A percentile compares a stretch with the other conserved stretches of the same genome.
Evolutionary conservation across 208 protist species (phyloP).

Genomic region (Dictyostelium gargantuum): DNA sequence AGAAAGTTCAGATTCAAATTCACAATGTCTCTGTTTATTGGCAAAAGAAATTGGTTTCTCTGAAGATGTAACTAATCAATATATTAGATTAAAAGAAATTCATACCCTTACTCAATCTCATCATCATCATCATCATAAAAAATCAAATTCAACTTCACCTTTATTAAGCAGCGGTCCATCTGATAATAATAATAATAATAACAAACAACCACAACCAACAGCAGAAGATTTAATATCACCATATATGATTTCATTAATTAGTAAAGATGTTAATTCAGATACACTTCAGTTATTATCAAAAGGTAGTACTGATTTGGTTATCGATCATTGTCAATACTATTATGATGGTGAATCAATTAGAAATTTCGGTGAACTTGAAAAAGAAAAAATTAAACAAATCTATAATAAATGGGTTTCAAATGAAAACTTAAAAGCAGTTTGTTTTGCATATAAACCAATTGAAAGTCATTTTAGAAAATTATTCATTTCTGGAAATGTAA

Average conservation of each 20-base stretch:
- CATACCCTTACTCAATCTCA: slow-evolving; percentile 68
- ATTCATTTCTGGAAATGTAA: slow-evolving; percentile 16
- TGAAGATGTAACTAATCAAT: slow-evolving; percentile 64
- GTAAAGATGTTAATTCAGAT: slow-evolving; percentile 39
- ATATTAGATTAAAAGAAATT: slow-evolving; percentile 71
- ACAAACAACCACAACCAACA: neutral
- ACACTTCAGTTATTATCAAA: slow-evolving; percentile 52
- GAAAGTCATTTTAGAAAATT: slow-evolving; percentile 42
- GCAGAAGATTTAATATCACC: neutral
- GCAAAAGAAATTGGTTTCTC: slow-evolving; percentile 83
- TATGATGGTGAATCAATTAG: slow-evolving; percentile 50
- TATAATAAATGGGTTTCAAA: slow-evolving; percentile 15
- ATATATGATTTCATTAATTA: slow-evolving; percentile 60
- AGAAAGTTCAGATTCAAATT: slow-evolving; percentile 11
- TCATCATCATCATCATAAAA: neutral
- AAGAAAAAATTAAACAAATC: slow-evolving; percentile 24
- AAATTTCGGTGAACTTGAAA: neutral
- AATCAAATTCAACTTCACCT: neutral
- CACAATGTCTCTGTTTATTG: slow-evolving; percentile 78
- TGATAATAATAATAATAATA: neutral
- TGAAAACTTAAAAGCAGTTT: slow-evolving; percentile 23
- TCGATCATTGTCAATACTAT: slow-evolving; percentile 56
- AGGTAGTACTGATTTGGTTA: slow-evolving; percentile 47
- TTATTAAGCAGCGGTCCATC: neutral
- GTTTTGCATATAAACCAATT: slow-evolving; percentile 63